Conservation (phyloP, 1,284 basidiomycete genomes). For the Chondrostereum purpureum region DNA sequence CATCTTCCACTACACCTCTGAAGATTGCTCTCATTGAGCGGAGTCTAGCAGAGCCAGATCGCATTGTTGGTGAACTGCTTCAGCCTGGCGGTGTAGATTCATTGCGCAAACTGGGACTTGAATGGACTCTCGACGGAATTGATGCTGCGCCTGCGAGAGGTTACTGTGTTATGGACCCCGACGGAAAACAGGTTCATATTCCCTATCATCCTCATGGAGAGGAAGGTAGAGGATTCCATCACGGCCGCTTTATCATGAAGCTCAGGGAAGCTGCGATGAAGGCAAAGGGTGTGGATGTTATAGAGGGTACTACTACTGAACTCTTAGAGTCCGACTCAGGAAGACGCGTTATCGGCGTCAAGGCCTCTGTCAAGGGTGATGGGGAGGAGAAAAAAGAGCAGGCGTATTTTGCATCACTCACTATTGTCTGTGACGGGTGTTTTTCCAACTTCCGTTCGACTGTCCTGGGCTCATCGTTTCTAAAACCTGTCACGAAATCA, state of each 20-base stretch:
- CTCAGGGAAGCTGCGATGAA: slow-evolving; percentile 63
- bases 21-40: slow-evolving; percentile 83
- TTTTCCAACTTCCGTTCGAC: slow-evolving; percentile 70
- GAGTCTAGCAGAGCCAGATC: slow-evolving; percentile 87
- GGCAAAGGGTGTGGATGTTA: slow-evolving; percentile 60
- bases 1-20: slow-evolving; percentile 43
- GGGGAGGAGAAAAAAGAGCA: slow-evolving; percentile 28
- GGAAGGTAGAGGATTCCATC: slow-evolving; percentile 85
- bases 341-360: slow-evolving; percentile 50
- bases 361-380: slow-evolving; percentile 37
- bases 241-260: slow-evolving; percentile 86
- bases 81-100: slow-evolving; percentile 90
- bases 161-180: slow-evolving; percentile 71
- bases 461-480: slow-evolving; percentile 45
- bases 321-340: slow-evolving; percentile 56
- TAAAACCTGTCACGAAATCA: slow-evolving; percentile 54
- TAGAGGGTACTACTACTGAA: slow-evolving; percentile 80
- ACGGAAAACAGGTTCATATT: slow-evolving; percentile 68
- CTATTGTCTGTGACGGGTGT: slow-evolving; percentile 91
- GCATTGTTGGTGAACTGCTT: slow-evolving; percentile 95
- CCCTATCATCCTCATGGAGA: slow-evolving; percentile 74
- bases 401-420: slow-evolving; percentile 41
- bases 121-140: slow-evolving; percentile 73
- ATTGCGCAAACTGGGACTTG: slow-evolving; percentile 76
- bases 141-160: slow-evolving; percentile 84